Evolutionary conservation across 1,139 yeast genomes (phyloP).

Genomic region (Hansenula lynferdii): DNA sequence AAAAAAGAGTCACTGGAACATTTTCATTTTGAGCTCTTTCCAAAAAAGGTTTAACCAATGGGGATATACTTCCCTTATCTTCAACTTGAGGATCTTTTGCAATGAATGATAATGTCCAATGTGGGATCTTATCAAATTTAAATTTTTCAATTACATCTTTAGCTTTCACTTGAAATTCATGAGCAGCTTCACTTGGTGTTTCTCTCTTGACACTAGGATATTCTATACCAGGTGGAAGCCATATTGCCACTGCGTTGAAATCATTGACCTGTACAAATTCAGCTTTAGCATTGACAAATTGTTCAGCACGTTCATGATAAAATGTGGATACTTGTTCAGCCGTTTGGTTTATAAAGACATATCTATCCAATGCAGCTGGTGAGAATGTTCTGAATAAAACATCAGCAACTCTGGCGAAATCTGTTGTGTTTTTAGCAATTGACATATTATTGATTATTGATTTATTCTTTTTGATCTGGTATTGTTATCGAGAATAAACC

Average conservation of each 20-base stretch:
- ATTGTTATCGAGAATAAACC: too few species aligned
- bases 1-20: slow-evolving; percentile 12
- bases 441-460: too few species aligned
- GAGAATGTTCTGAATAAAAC: too few species aligned
- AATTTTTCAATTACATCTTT: not conserved
- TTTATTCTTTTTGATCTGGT: too few species aligned
- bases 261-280: slow-evolving; percentile 10
- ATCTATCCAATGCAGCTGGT: not conserved
- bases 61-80: slow-evolving; percentile 11
- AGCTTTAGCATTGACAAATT: slow-evolving; percentile 8
- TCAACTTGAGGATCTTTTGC: slow-evolving; percentile 12
- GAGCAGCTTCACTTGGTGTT: slow-evolving; percentile 1
- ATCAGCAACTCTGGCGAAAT: too few species aligned
- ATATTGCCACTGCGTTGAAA: slow-evolving; percentile 13
- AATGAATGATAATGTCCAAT: slow-evolving; percentile 12
- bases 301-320: not conserved
- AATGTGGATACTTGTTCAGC: not conserved
- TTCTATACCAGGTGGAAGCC: slow-evolving; percentile 12
- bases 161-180: slow-evolving; percentile 5
- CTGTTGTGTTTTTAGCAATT: too few species aligned
- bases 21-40: slow-evolving; percentile 7
- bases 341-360: not conserved
- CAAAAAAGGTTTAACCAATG: slow-evolving; percentile 14
- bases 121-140: slow-evolving; percentile 6
- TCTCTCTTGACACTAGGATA: not conserved